Evolutionary conservation across 1,284 basidiomycete species (phyloP).

Genomic region (Rhizoctonia solani): DNA sequence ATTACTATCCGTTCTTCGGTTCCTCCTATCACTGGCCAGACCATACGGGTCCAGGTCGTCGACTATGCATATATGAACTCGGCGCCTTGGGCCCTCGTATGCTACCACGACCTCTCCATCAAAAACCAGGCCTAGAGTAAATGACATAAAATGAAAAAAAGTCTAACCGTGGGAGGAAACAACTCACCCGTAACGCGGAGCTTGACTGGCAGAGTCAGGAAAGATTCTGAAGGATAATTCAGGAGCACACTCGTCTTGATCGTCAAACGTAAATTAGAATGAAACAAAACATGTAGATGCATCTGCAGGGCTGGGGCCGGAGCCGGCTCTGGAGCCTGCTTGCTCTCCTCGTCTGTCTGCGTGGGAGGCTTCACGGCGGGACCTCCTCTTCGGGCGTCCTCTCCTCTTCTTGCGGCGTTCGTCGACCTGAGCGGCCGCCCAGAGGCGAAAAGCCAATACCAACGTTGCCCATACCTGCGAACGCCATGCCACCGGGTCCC

Average conservation of each 20-base stretch:
- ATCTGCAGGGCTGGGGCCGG: conserved; percentile 62
- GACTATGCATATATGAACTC: conserved; percentile 86
- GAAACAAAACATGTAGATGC: conserved; percentile 74
- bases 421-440: conserved; percentile 9
- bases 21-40: conserved; percentile 59
- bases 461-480: conserved; percentile 20
- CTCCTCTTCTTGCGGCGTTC: background rate
- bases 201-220: conserved; percentile 95
- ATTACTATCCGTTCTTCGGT: conserved; percentile 47
- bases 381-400: conserved; percentile 3
- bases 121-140: conserved; percentile 65
- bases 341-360: background rate
- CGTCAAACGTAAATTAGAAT: conserved; percentile 77
- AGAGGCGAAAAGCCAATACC: conserved; percentile 30
- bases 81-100: conserved; percentile 78
- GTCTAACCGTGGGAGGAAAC: background rate
- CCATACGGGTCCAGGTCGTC: conserved; percentile 84
- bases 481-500: conserved; percentile 23
- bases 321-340: background rate
- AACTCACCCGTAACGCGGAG: conserved; percentile 72
- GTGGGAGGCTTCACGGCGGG: background rate
- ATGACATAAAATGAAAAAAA: background rate
- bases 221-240: conserved; percentile 91
- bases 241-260: conserved; percentile 93
- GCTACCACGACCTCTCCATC: conserved; percentile 87